These are phyloP conservation scores for Lophiotrema nucula DNA, from an alignment of 495 filamentous ascomycete species.

Conservation along the genomic window DNA sequence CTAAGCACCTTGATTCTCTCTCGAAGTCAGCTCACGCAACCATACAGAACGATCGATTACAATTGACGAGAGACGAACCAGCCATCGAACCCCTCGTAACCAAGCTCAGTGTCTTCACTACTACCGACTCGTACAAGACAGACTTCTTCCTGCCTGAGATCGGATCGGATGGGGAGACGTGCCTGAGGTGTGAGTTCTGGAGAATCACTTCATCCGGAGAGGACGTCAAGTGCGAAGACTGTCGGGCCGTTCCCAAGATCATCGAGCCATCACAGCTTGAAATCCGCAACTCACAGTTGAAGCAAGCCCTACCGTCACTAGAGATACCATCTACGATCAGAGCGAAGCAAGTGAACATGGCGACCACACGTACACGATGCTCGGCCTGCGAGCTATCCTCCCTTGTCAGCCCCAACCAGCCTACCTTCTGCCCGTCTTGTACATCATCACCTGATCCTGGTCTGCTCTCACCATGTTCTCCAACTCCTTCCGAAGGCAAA, in stretches of 20 bases:
- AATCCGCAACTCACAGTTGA: background rate
- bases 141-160: slow-evolving; percentile 21
- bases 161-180: slow-evolving; percentile 5
- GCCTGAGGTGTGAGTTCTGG: slow-evolving; percentile 25
- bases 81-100: slow-evolving; percentile 8
- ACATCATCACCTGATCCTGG: background rate
- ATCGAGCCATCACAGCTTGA: slow-evolving; percentile 6
- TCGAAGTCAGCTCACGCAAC: background rate
- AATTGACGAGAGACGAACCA: background rate
- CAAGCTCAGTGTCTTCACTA: slow-evolving; percentile 23
- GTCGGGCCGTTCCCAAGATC: slow-evolving; percentile 11
- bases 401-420: slow-evolving; percentile 11
- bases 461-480: background rate
- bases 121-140: slow-evolving; percentile 3
- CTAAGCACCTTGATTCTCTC: background rate
- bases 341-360: background rate
- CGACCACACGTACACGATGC: slow-evolving; percentile 13
- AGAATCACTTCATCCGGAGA: slow-evolving; percentile 17
- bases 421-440: slow-evolving; percentile 20
- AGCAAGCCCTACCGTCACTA: background rate
- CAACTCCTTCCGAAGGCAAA: background rate
- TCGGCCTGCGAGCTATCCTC: slow-evolving; percentile 31
- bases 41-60: background rate
- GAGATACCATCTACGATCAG: background rate
- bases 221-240: slow-evolving; percentile 20